A percentile compares a stretch with the other conserved stretches of the same genome.
Conservation (phyloP, 805 yeast genomes). For the Metschnikowia dekortorum region DNA sequence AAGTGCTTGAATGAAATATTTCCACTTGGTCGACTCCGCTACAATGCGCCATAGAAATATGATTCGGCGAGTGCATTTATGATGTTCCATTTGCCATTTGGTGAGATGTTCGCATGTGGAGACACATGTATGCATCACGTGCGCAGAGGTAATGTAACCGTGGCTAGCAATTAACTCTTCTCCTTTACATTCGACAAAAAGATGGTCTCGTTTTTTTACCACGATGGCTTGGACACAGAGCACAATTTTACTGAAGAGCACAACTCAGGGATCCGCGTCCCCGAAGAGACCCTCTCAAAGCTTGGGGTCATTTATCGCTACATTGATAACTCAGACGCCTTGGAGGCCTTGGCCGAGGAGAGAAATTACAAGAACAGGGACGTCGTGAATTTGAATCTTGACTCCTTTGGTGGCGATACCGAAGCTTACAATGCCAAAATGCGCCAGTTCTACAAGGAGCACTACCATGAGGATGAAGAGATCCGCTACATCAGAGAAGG, state of each 20-base stretch:
- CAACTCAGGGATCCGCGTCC: constrained; percentile 60
- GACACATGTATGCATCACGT: background rate
- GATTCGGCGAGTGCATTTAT: too few species aligned
- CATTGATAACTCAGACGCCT: constrained; percentile 47
- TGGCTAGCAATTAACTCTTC: background rate
- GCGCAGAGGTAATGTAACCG: constrained; percentile 1
- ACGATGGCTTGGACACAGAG: constrained; percentile 53
- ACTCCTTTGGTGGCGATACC: constrained; percentile 55
- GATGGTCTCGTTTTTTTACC: constrained; percentile 50
- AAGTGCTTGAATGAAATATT: too few species aligned
- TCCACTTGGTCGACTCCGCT: too few species aligned
- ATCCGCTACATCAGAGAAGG: constrained; percentile 88
- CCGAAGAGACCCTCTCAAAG: constrained; percentile 44
- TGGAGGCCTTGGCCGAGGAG: constrained; percentile 61
- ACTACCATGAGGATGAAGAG: constrained; percentile 95
- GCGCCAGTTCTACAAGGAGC: constrained; percentile 72
- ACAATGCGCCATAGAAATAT: too few species aligned
- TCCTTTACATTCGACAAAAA: background rate
- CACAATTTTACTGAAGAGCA: constrained; percentile 66
- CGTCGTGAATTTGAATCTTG: constrained; percentile 54
- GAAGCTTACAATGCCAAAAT: constrained; percentile 59
- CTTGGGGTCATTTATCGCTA: constrained; percentile 69
- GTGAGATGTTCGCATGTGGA: background rate
- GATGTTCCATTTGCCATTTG: too few species aligned
- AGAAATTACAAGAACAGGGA: constrained; percentile 82